phyloP scores from a whole-genome alignment of 2,329 filamentous ascomycete species.

The Tolypocladium paradoxum region DNA sequence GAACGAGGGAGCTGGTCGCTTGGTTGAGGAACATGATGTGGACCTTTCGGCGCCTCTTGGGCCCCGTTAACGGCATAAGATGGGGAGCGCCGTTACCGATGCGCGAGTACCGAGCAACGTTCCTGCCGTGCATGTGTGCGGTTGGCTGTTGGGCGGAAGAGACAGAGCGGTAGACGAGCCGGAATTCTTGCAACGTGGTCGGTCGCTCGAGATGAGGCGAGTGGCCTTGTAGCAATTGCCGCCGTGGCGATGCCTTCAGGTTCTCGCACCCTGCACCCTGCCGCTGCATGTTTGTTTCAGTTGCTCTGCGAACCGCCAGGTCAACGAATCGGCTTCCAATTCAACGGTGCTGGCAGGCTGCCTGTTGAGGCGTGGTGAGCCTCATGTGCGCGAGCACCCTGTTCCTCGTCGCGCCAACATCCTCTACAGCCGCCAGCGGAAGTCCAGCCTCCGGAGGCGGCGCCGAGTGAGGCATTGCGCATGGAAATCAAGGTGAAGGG shows the following conservation, averaged over 20 bases:
- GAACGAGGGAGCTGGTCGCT: too few species aligned
- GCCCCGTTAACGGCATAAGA: slow-evolving; percentile 1
- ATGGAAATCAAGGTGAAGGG: background rate
- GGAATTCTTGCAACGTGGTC: background rate
- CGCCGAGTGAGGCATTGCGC: background rate
- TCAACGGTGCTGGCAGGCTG: background rate
- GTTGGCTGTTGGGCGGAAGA: too few species aligned
- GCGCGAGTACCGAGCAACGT: background rate
- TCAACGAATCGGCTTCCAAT: background rate
- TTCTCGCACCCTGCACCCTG: background rate
- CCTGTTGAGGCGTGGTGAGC: background rate
- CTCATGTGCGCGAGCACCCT: background rate
- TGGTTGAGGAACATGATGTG: background rate
- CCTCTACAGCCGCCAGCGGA: background rate
- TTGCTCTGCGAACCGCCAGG: background rate
- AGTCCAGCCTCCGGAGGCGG: background rate
- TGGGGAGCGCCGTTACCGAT: background rate
- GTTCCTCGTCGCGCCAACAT: background rate
- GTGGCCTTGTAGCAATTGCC: background rate
- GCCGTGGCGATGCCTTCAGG: background rate
- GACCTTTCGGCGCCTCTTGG: background rate
- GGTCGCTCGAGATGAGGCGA: background rate
- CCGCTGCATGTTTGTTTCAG: background rate
- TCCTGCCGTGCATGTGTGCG: background rate
- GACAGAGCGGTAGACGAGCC: background rate